Percentiles rank a stretch among this genome's conserved stretches.
phyloP scores from a whole-genome alignment of 140 eudicot genomes.

The Senecio squalidus region DNA sequence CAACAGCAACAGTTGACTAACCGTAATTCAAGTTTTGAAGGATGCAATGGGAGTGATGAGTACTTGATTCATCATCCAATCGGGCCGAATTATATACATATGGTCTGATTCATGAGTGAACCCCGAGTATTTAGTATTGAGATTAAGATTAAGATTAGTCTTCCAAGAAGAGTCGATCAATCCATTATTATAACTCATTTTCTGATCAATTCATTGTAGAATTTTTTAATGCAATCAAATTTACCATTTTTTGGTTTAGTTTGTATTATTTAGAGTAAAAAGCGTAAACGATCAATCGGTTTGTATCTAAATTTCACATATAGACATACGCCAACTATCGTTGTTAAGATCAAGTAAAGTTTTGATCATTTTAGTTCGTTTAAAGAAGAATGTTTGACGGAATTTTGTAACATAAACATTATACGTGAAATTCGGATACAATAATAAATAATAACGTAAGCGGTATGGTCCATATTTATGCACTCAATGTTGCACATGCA shows the following conservation, averaged over 20 bases:
- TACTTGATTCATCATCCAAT: slow-evolving; percentile 58
- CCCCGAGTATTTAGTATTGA: slow-evolving; percentile 5
- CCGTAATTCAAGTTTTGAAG: slow-evolving; percentile 41
- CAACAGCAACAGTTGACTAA: slow-evolving; percentile 44
- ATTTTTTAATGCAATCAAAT: slow-evolving; percentile 30
- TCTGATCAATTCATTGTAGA: slow-evolving; percentile 32
- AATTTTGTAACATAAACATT: no score
- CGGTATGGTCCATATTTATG: slow-evolving; percentile 31
- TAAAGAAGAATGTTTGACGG: no score
- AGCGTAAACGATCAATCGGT: no score
- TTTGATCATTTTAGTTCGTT: no score
- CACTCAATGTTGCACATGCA: slow-evolving; percentile 39
- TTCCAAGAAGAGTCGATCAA: slow-evolving; percentile 16
- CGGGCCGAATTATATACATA: slow-evolving; percentile 50
- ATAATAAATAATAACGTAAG: slow-evolving; percentile 24
- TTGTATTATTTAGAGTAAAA: neutral
- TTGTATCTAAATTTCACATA: no score
- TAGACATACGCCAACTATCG: no score
- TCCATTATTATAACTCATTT: no score
- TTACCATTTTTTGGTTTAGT: slow-evolving; percentile 20
- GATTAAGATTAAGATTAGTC: slow-evolving; percentile 7
- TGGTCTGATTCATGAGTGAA: slow-evolving; percentile 36
- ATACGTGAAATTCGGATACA: slow-evolving; percentile 12
- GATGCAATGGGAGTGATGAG: slow-evolving; percentile 45
- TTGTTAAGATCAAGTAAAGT: no score